Evolutionary conservation across 371 early-diverging fungal species (phyloP), one percentile per base, ranked within the genome.

Genomic region (Batkoa obscura): DNA sequence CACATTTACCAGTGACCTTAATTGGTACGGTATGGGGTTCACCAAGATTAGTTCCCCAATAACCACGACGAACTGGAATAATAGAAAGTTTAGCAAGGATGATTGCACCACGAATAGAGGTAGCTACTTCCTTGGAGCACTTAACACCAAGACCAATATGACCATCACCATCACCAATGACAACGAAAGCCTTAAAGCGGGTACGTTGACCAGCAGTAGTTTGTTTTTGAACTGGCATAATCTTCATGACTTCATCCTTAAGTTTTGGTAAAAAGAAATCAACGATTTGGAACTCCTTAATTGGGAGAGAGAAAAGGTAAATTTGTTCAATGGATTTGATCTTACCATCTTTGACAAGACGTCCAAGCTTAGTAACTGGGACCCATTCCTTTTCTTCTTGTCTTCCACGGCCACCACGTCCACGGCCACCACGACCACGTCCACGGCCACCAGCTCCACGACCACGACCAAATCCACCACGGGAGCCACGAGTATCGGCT

Each of bases 171-270:
- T 98, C 98, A 74, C 99, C 99, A 68, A 99, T 89, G 78, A 91
- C 88, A 58, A 97, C 98, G 68, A 95, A 94, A 64, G 95, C 99
- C 87, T 99, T 99, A 85, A 99, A 98, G 65, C 96, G 89, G 65
- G 99, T 98, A 68, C 97, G 90, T 79, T 99, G 99, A 80, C 99
- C 99, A 62, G 99, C 99, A 71, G 91, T 90, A 66, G 98, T 98
- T 78, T 99, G 99, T 86, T 99, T 99, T 80, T 99, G 99, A 67
- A 99, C 98, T 63, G 97, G 95, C 81, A 94, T 97, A 71, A 97
- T 93, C 82, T 94, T 92, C 86, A 99, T 94, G 64, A 99, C 94
- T 74, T 98, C 95, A 69, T 98, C 98, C 86, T 93, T 94, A 62
- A 99, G 83, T 62, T 84, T 88, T 63, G 88, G 88, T 57, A 98